Evolutionary conservation across 768 basidiomycete species (phyloP).

Genomic region (Rubroboletus pulcherrimus): DNA sequence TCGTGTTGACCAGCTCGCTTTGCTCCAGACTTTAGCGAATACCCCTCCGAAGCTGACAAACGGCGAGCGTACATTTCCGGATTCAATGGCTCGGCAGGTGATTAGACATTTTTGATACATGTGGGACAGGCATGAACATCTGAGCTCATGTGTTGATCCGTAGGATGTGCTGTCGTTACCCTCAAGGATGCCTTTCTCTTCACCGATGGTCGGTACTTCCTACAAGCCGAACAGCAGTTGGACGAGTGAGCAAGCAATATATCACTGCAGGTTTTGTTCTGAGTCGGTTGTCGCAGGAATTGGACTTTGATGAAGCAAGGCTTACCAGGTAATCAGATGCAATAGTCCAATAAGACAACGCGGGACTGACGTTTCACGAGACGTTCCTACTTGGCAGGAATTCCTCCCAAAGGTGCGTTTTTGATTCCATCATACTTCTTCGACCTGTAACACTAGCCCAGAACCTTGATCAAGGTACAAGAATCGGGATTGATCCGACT

Average conservation of each 20-base stretch:
- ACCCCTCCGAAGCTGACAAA: conserved; percentile 79
- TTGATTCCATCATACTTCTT: not conserved
- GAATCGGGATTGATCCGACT: conserved; percentile 81
- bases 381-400: conserved; percentile 89
- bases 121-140: not conserved
- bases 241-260: conserved; percentile 52
- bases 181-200: conserved; percentile 72
- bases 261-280: not conserved
- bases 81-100: conserved; percentile 92
- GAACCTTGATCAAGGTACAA: conserved; percentile 57
- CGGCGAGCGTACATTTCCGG: conserved; percentile 87
- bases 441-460: conserved; percentile 23
- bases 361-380: conserved; percentile 35
- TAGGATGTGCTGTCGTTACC: conserved; percentile 78
- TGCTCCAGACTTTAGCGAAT: conserved; percentile 80
- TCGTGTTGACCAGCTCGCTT: not conserved
- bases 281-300: conserved; percentile 45
- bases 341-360: conserved; percentile 1
- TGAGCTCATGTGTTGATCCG: conserved; percentile 4
- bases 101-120: conserved; percentile 9
- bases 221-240: conserved; percentile 89
- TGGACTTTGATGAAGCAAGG: conserved; percentile 96
- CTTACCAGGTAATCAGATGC: conserved; percentile 52
- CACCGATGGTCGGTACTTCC: conserved; percentile 93
- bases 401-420: conserved; percentile 64